Percentiles rank a stretch among this genome's conserved stretches.
These are phyloP conservation scores for Aspergillus fijiensis DNA, from an alignment of 2,329 filamentous ascomycete genomes.

Conservation along the genomic window DNA sequence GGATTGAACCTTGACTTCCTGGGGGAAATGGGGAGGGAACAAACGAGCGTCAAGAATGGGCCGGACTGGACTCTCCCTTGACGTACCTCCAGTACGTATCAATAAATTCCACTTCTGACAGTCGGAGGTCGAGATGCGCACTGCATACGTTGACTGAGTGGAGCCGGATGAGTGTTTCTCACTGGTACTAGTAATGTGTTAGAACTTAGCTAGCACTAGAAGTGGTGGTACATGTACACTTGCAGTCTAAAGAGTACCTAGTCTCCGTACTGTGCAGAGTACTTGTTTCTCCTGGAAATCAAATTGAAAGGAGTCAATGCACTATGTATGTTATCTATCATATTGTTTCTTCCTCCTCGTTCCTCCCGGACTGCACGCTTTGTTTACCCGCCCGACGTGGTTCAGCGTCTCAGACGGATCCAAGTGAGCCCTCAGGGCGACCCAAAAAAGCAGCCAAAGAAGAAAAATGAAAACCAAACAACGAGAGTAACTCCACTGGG, in stretches of 20 bases:
- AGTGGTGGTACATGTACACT: not conserved
- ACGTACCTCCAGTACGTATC: not conserved
- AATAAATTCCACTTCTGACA: not conserved
- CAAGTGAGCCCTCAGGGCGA: not conserved
- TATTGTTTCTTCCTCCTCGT: not conserved
- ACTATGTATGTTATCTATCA: not conserved
- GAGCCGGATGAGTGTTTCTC: not conserved
- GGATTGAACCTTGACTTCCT: not conserved
- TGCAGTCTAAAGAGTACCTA: too few relatives aligned
- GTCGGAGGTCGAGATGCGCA: not conserved
- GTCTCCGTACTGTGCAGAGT: too few relatives aligned
- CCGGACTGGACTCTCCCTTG: not conserved
- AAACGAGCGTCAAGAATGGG: not conserved
- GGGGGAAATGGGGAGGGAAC: not conserved
- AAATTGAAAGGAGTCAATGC: too few relatives aligned
- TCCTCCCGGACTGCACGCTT: not conserved
- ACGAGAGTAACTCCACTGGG: not conserved
- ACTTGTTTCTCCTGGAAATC: too few relatives aligned
- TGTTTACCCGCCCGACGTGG: not conserved
- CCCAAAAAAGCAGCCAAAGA: slow-evolving; percentile 1
- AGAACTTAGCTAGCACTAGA: not conserved
- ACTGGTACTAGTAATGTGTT: not conserved
- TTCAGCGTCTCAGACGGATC: not conserved
- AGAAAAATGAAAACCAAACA: slow-evolving; percentile 13
- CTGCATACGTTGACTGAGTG: not conserved